A percentile compares a stretch with the other conserved stretches of the same genome.
Conservation (phyloP, 2,329 filamentous ascomycete genomes). For the Penicillium sclerotiorum region DNA sequence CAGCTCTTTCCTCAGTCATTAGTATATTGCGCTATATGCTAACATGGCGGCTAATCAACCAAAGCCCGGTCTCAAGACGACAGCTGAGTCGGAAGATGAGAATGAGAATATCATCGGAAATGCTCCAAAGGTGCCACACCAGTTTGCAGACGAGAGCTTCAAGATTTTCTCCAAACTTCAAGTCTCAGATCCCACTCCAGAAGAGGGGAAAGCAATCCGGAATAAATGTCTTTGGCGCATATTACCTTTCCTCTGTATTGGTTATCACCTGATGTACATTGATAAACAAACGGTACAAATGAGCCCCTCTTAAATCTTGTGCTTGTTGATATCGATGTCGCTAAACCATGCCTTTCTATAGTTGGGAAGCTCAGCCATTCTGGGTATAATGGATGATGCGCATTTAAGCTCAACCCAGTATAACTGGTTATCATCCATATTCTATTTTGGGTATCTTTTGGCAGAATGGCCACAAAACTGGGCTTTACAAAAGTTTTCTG, state of each 20-base stretch:
- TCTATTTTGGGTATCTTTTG: conserved; percentile 47
- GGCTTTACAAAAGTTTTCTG: conserved; percentile 45
- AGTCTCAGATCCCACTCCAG: conserved; percentile 39
- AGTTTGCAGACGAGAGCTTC: conserved; percentile 47
- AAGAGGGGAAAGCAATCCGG: conserved; percentile 17
- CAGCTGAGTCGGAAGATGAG: background rate
- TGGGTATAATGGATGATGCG: conserved; percentile 36
- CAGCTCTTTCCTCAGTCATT: too few species aligned
- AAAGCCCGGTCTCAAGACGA: background rate
- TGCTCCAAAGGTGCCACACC: conserved; percentile 38
- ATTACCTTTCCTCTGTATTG: conserved; percentile 43
- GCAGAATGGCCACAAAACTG: conserved; percentile 47
- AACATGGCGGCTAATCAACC: background rate
- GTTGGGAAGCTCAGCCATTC: conserved; percentile 30
- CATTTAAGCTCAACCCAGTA: conserved; percentile 32
- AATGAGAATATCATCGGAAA: background rate
- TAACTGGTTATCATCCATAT: conserved; percentile 48
- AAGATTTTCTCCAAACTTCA: conserved; percentile 45
- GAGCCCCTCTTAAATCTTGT: background rate
- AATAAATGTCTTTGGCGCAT: conserved; percentile 43
- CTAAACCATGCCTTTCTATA: background rate
- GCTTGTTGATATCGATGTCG: background rate
- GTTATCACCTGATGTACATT: conserved; percentile 47
- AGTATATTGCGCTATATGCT: too few species aligned
- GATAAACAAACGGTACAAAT: conserved; percentile 43